Evolutionary conservation across 2,329 filamentous ascomycete species (phyloP).

Genomic region (Claviceps arundinis): DNA sequence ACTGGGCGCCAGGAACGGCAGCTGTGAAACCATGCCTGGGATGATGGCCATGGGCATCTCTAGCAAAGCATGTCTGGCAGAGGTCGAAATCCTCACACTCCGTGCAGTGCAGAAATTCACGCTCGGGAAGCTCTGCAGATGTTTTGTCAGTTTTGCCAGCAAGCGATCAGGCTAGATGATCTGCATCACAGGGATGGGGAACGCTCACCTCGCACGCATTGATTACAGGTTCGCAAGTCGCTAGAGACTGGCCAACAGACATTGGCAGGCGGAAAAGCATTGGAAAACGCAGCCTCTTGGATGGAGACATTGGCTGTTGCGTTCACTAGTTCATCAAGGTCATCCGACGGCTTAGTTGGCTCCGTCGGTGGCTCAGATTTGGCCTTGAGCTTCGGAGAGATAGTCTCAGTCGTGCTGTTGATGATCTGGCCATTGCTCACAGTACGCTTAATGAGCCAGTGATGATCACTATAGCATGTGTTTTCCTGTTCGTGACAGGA

Average conservation of each 20-base stretch:
- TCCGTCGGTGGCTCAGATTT: slow-evolving; percentile 9
- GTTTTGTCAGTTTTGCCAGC: background rate
- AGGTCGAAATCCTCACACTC: slow-evolving; percentile 85
- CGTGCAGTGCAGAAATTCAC: slow-evolving; percentile 73
- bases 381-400: slow-evolving; percentile 48
- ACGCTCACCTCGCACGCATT: slow-evolving; percentile 34
- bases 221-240: slow-evolving; percentile 55
- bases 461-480: slow-evolving; percentile 63
- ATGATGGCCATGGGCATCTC: slow-evolving; percentile 75
- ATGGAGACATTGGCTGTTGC: background rate
- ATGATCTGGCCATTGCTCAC: slow-evolving; percentile 67
- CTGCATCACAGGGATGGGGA: background rate
- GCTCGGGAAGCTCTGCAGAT: slow-evolving; percentile 51
- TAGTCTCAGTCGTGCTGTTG: slow-evolving; percentile 73
- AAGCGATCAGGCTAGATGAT: background rate
- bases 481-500: slow-evolving; percentile 62
- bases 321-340: background rate
- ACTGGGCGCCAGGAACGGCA: slow-evolving; percentile 47
- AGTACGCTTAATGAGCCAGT: slow-evolving; percentile 91
- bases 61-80: slow-evolving; percentile 68
- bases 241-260: slow-evolving; percentile 9
- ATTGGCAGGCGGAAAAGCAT: background rate
- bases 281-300: background rate
- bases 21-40: slow-evolving; percentile 71
- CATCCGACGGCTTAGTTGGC: background rate